A percentile compares a stretch with the other conserved stretches of the same genome.
These are phyloP conservation scores for Malus hybrid DNA, from an alignment of 331 rosid genomes.

Conservation along the genomic window DNA sequence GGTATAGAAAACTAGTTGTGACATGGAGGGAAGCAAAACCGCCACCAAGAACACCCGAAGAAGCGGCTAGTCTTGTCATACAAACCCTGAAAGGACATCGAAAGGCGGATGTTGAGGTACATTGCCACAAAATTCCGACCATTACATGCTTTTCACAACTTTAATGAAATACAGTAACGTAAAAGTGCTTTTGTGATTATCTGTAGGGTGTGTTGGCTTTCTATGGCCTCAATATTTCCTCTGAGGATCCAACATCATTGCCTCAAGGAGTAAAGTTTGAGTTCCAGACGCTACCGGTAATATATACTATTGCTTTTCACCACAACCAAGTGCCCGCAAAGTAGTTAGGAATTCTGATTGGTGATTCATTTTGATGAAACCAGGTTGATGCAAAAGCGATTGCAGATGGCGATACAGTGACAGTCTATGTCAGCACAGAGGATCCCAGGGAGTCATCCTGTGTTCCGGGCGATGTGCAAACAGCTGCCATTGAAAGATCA, in stretches of 20 bases:
- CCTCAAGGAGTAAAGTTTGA: slow-evolving; percentile 68
- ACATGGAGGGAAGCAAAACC: slow-evolving; percentile 72
- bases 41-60: slow-evolving; percentile 81
- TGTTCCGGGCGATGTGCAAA: slow-evolving; percentile 46
- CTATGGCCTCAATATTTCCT: slow-evolving; percentile 55
- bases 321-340: not conserved
- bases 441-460: slow-evolving; percentile 67
- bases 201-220: slow-evolving; percentile 68
- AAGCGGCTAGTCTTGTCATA: slow-evolving; percentile 63
- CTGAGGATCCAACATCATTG: slow-evolving; percentile 43
- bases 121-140: not conserved
- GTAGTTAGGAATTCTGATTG: slow-evolving; percentile 1
- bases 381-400: slow-evolving; percentile 78
- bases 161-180: not conserved
- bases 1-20: slow-evolving; percentile 77
- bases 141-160: not conserved
- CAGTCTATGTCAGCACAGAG: slow-evolving; percentile 75
- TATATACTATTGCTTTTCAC: not conserved
- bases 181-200: not conserved
- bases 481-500: slow-evolving; percentile 48
- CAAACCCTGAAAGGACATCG: slow-evolving; percentile 60
- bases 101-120: slow-evolving; percentile 86
- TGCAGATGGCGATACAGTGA: slow-evolving; percentile 83
- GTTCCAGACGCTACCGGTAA: slow-evolving; percentile 68
- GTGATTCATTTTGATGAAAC: slow-evolving; percentile 10